Conservation (phyloP, 805 yeast genomes). For the Candida insectalens region DNA sequence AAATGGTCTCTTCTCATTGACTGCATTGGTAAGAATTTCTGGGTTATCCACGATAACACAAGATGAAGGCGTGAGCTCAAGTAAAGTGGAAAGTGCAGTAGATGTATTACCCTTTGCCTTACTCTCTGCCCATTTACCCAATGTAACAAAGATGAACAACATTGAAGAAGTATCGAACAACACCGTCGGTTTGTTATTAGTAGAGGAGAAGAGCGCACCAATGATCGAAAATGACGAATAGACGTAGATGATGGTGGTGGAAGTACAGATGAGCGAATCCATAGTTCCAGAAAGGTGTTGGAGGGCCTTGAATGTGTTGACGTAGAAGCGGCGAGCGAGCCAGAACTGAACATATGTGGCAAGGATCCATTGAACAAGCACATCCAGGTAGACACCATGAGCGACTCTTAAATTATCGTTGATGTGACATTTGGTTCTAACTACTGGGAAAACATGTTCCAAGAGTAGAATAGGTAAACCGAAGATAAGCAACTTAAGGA, state of each 20-base stretch:
- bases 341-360: conserved; percentile 53
- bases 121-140: conserved; percentile 89
- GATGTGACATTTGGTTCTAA: conserved; percentile 13
- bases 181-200: conserved; percentile 50
- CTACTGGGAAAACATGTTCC: conserved; percentile 38
- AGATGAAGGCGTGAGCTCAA: conserved; percentile 70
- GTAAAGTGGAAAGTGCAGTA: conserved; percentile 69
- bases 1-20: neutral
- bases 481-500: conserved; percentile 39
- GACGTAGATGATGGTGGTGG: conserved; percentile 68
- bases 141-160: conserved; percentile 72
- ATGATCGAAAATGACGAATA: conserved; percentile 63
- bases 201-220: conserved; percentile 31
- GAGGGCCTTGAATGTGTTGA: conserved; percentile 55
- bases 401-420: conserved; percentile 12
- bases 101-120: conserved; percentile 92
- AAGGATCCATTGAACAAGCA: conserved; percentile 48
- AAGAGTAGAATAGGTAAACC: conserved; percentile 56
- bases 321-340: conserved; percentile 61
- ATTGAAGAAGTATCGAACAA: conserved; percentile 83
- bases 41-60: conserved; percentile 54
- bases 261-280: conserved; percentile 83
- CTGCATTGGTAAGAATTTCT: conserved; percentile 6
- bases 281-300: conserved; percentile 70
- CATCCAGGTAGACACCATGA: conserved; percentile 57